Base-by-base conservation (phyloP, 441 rosid species). In the Raphanus hybrid region DNA sequence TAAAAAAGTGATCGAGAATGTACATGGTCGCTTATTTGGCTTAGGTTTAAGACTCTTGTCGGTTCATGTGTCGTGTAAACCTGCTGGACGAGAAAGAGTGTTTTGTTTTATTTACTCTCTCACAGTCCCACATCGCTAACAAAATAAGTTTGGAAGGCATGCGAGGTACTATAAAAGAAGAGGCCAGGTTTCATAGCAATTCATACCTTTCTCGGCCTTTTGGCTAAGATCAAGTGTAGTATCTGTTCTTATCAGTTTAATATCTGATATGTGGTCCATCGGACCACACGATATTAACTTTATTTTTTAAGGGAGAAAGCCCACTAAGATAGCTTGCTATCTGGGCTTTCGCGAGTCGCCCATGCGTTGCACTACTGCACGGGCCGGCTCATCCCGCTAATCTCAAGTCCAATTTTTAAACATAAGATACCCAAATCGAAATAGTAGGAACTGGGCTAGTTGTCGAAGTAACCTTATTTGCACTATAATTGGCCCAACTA, bases 201-300 rank as follows among this genome's bases (percentile, higher is more conserved):
- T 74, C 64, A 77, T 74, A 74, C 80, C 86, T 88, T 87, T 88
- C 87, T 86, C 87, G 94, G 97, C 94, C 97, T 92, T 90, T 90
- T 85, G 97, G 97, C 97, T 91, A 92, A 91, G 96, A 94, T 92
- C 98, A 92, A 88, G 92, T 89, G 95, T 88, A 90, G 93, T 91
- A 89, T 89, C 87, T 89, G 94, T 85, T 89, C 87, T 85, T 90
- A 92, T 91, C 89, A 85, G 89, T 93, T 86, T 90, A 88, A 89
- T 90, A 89, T 88, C 87, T 88, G 88, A 87, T 90, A 84, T 68
- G 84, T 85, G 90, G 84, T 0, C 20, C 75, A 85, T 81, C 6
- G 81, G 61, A 0, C 1, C 82, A 70, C 81, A 83, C 64, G 86
- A 83, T 85, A 83, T 79, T 83, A 85, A 83, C 79, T 79, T 37